Evolutionary conservation across 306 rosid genomes (phyloP), one percentile per base, ranked within the genome.

Genomic region (Argentina anserina): DNA sequence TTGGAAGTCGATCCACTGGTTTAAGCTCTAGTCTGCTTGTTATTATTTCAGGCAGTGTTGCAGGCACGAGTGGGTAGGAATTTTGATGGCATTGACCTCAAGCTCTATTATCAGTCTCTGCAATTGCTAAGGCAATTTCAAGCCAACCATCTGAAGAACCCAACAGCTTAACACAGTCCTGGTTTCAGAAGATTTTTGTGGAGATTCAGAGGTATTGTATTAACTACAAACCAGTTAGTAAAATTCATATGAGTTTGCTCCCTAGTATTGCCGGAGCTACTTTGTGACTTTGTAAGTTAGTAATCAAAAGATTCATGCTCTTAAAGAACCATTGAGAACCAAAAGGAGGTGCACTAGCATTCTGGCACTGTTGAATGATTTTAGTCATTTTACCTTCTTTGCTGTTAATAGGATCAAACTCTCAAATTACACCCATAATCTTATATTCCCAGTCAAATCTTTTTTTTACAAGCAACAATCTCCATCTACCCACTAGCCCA

Each of bases 41-140:
- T 78, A 37, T 41, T 61, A n/a, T 84, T 74, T 63, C 77, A 95
- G 97, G 97, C 86, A 53, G 77, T 84, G 77, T 81, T 92, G 81
- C 88, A 84, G 75, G 95, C 95, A 21, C 92, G 91, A 28, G 88
- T 88, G 9, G 93, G 97, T 28, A 80, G 99, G 84, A 95, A 87
- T 4, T 92, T 95, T 25, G 90, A 91, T n/a, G 97, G 97, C 67
- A 91, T 95, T 28, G 96, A 91, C 84, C 89, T 95, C 78, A 79
- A 83, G 80, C 93, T 94, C 53, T 92, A 90, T 74, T 84, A 88
- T 79, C 97, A 88, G 59, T 84, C 97, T 42, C 41, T 91, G 78
- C 91, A 67, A 81, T 87, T 90, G 37, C 65, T 90, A 34, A 86
- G 85, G 70, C 90, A 87, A 58, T 94, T 91, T 82, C 92, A 88